Percentiles rank a stretch among this genome's conserved stretches.
These are phyloP conservation scores for Rhododendron mucronatum DNA, from an alignment of 148 eudicot genomes.

Conservation along the genomic window DNA sequence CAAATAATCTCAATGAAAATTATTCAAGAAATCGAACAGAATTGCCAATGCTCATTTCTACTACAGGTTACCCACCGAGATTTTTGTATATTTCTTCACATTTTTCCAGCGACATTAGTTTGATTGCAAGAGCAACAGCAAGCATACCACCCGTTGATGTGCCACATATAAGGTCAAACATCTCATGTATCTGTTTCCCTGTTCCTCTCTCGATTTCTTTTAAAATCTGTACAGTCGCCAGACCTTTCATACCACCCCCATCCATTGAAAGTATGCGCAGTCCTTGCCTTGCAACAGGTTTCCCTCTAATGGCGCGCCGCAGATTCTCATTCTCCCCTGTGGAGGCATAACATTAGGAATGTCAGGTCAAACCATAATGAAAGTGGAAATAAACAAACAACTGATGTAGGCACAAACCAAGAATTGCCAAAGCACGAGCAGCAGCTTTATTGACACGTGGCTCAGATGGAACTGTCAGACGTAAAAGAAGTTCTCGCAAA, in stretches of 20 bases:
- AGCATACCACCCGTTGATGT: conserved; percentile 99
- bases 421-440: conserved; percentile 92
- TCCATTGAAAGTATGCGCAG: conserved; percentile 97
- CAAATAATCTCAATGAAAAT: not conserved
- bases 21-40: not conserved
- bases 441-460: conserved; percentile 92
- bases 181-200: conserved; percentile 91
- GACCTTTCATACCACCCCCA: conserved; percentile 99
- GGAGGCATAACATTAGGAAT: conserved; percentile 2
- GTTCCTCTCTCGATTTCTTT: conserved; percentile 91
- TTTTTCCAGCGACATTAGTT: conserved; percentile 78
- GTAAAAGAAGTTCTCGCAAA: conserved; percentile 87
- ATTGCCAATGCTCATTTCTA: not conserved
- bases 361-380: not conserved
- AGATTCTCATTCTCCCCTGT: conserved; percentile 92
- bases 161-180: conserved; percentile 99
- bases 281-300: conserved; percentile 87
- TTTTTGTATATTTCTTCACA: conserved; percentile 99
- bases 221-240: conserved; percentile 85
- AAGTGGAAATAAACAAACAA: not conserved
- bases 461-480: conserved; percentile 68
- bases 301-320: conserved; percentile 82
- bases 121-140: conserved; percentile 97
- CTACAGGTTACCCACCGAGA: conserved; percentile 56
- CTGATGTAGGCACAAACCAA: conserved; percentile 57